phyloP scores from a whole-genome alignment of 345 rosid species.

The Kandelia obovata region DNA sequence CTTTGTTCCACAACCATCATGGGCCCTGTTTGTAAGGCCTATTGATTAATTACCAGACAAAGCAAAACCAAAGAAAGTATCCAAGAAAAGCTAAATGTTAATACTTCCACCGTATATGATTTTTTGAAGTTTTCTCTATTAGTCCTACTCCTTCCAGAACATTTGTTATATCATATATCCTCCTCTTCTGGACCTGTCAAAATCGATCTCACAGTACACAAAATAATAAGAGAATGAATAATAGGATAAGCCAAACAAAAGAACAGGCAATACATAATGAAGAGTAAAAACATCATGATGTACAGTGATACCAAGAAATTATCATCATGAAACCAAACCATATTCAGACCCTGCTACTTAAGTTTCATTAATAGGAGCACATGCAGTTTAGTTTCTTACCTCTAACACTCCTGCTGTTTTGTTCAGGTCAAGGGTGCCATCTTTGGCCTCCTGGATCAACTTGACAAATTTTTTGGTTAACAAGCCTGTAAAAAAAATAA shows the following conservation, averaged over 20 bases:
- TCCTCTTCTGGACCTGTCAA: conserved; percentile 75
- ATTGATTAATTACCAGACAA: conserved; percentile 18
- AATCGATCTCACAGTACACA: neutral
- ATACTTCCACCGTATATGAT: conserved; percentile 80
- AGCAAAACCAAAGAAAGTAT: conserved; percentile 5
- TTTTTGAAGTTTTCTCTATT: conserved; percentile 80
- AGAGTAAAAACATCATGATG: too few relatives aligned
- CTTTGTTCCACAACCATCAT: conserved; percentile 41
- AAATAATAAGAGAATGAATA: neutral
- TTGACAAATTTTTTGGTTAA: conserved; percentile 64
- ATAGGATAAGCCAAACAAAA: too few relatives aligned
- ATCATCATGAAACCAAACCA: too few relatives aligned
- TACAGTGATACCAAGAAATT: too few relatives aligned
- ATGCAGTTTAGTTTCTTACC: conserved; percentile 34
- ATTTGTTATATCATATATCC: conserved; percentile 85
- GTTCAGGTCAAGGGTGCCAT: conserved; percentile 79
- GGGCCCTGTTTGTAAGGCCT: conserved; percentile 44
- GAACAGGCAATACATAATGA: too few relatives aligned
- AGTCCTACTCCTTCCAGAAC: conserved; percentile 78
- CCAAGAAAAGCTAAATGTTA: conserved; percentile 10
- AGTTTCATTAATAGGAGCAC: neutral
- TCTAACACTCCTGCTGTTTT: conserved; percentile 60
- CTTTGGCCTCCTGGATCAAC: conserved; percentile 62
- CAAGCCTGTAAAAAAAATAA: conserved; percentile 40
- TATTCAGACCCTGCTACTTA: neutral